Conservation (phyloP, 225 moss, liverwort and hornwort species). For the Rhytidiadelphus loreus region DNA sequence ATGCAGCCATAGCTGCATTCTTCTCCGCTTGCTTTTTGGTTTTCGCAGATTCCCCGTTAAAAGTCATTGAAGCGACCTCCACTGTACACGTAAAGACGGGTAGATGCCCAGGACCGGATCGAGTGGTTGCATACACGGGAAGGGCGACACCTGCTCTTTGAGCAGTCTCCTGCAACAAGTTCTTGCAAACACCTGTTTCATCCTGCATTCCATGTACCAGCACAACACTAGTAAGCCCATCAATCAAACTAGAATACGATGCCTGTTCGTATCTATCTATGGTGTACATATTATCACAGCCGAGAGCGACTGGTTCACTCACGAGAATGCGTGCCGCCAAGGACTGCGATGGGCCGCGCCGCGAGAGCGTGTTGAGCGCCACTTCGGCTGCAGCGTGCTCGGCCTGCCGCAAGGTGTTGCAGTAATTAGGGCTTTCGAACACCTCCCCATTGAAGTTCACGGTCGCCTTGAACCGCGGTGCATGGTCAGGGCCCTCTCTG, state of each 20-base stretch:
- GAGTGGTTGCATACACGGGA: constrained; percentile 78
- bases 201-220: constrained; percentile 46
- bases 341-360: constrained; percentile 94
- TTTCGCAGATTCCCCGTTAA: constrained; percentile 85
- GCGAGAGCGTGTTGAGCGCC: constrained; percentile 88
- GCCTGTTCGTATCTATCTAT: neutral
- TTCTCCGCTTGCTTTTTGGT: constrained; percentile 99
- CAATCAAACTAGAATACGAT: neutral
- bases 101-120: constrained; percentile 97
- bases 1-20: constrained; percentile 98
- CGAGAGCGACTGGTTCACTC: constrained; percentile 1
- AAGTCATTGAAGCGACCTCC: constrained; percentile 81
- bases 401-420: constrained; percentile 96
- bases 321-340: constrained; percentile 92
- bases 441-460: constrained; percentile 99
- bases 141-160: constrained; percentile 96
- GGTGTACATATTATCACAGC: neutral
- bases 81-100: constrained; percentile 97
- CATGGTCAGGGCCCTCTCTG: constrained; percentile 99
- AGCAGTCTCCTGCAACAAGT: constrained; percentile 93
- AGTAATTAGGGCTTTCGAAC: constrained; percentile 99
- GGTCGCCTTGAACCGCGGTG: constrained; percentile 99
- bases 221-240: neutral
- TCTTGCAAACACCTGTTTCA: constrained; percentile 99
- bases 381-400: constrained; percentile 99